Percentiles rank a stretch among this genome's conserved stretches.
Conservation (phyloP, 2,329 filamentous ascomycete species). For the Hypoxylon sp. region DNA sequence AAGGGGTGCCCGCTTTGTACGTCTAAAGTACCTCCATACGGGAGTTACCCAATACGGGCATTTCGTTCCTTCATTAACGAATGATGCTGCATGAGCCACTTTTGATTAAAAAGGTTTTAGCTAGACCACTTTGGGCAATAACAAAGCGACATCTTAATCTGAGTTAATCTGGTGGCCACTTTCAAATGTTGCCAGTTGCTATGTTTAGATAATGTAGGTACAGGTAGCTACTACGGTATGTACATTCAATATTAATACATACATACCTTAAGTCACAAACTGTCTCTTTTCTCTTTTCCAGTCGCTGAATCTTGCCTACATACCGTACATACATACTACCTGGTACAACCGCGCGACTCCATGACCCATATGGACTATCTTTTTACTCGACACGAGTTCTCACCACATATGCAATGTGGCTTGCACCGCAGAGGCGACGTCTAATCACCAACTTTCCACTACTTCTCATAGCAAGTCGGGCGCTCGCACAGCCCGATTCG, state of each 20-base stretch:
- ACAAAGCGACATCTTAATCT: conserved; percentile 5
- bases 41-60: not conserved
- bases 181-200: conserved; percentile 28
- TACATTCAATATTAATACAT: too few species aligned
- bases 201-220: conserved; percentile 5
- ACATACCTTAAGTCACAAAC: not conserved
- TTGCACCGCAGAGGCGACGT: conserved; percentile 40
- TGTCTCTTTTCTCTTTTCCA: conserved; percentile 1
- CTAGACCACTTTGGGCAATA: conserved; percentile 25
- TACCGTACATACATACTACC: too few species aligned
- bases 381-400: conserved; percentile 34
- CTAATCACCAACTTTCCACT: conserved; percentile 40
- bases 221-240: not conserved
- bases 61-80: not conserved
- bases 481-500: conserved; percentile 42
- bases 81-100: conserved; percentile 2
- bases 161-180: too few species aligned
- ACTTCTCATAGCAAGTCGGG: conserved; percentile 32
- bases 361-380: conserved; percentile 45
- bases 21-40: too few species aligned
- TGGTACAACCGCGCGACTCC: conserved; percentile 1
- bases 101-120: not conserved
- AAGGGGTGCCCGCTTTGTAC: too few species aligned
- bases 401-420: conserved; percentile 49
- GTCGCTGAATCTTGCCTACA: not conserved